phyloP scores from a whole-genome alignment of 352 stramenopile species.

The Phytophthora tentaculata region DNA sequence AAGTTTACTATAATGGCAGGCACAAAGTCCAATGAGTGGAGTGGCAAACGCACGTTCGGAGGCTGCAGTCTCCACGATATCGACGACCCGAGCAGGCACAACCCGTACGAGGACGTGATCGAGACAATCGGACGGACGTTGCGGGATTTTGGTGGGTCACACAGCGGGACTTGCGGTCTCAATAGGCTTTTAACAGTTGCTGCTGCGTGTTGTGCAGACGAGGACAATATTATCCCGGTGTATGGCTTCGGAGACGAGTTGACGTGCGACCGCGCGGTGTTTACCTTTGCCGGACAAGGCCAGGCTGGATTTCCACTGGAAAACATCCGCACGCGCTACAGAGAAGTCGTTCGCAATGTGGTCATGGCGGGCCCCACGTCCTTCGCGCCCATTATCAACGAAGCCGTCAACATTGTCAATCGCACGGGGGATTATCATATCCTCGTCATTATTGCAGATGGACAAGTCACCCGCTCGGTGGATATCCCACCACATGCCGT shows the following conservation, averaged over 20 bases:
- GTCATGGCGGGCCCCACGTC: constrained; percentile 85
- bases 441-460: constrained; percentile 89
- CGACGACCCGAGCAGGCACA: constrained; percentile 47
- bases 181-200: background rate
- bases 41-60: constrained; percentile 81
- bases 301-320: constrained; percentile 69
- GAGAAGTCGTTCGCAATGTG: constrained; percentile 71
- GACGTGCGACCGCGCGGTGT: constrained; percentile 81
- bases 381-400: constrained; percentile 87
- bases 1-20: constrained; percentile 39
- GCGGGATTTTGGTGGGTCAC: constrained; percentile 66
- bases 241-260: constrained; percentile 87
- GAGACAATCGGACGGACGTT: constrained; percentile 80
- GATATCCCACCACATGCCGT: constrained; percentile 77
- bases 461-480: constrained; percentile 85
- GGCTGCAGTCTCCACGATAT: constrained; percentile 75
- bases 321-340: constrained; percentile 69
- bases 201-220: constrained; percentile 49
- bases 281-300: constrained; percentile 59
- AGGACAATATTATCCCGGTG: constrained; percentile 86
- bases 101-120: constrained; percentile 89
- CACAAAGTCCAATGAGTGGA: constrained; percentile 92
- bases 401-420: constrained; percentile 84
- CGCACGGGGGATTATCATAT: constrained; percentile 84
- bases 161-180: background rate